Conservation (phyloP, 257 asterid genomes). For the Nicotiana obtusifolia region DNA sequence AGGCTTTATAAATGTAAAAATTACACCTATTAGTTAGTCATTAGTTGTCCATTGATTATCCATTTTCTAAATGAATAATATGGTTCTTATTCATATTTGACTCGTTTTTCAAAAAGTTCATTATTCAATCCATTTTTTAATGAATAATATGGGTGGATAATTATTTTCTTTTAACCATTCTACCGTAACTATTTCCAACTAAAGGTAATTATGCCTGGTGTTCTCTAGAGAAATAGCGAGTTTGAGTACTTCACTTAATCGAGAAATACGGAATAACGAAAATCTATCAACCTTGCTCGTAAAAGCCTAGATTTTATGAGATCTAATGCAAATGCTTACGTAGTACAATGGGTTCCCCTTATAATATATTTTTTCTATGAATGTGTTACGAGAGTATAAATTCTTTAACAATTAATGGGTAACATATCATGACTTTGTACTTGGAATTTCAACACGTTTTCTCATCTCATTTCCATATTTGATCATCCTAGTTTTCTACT, state of each 20-base stretch:
- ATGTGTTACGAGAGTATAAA: background rate
- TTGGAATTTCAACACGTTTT: background rate
- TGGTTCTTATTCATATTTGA: too few species aligned
- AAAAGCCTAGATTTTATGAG: background rate
- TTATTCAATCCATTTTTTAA: too few species aligned
- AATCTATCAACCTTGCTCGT: background rate
- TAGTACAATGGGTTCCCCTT: background rate
- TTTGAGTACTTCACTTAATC: background rate
- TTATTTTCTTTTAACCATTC: too few species aligned
- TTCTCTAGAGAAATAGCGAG: background rate
- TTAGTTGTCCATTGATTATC: too few species aligned
- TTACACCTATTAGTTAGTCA: too few species aligned
- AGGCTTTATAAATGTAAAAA: too few species aligned
- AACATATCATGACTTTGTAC: background rate
- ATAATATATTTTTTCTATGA: background rate
- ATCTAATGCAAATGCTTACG: background rate
- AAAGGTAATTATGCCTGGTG: background rate
- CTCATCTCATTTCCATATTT: background rate
- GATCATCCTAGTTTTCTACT: background rate
- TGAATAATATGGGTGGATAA: too few species aligned
- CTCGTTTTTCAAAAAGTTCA: too few species aligned
- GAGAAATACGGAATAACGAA: background rate
- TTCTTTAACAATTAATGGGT: background rate
- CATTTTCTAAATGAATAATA: too few species aligned
- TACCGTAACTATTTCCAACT: too few species aligned